These are phyloP conservation scores for Cryphonectria japonica DNA, from an alignment of 2,329 filamentous ascomycete species.

Conservation along the genomic window DNA sequence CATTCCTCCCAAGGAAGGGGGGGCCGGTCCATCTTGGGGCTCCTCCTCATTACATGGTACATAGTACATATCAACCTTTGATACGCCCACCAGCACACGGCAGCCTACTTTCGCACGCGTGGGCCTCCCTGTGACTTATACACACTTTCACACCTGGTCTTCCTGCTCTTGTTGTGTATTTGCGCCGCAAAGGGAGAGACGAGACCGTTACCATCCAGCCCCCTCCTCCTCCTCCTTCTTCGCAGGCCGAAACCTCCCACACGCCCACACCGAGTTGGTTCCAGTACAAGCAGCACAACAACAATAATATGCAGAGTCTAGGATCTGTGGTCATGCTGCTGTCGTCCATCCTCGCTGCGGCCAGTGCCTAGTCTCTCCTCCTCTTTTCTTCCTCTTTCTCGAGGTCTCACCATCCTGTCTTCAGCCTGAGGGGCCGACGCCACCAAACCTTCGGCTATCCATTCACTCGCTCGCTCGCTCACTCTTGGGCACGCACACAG, in stretches of 20 bases:
- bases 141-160: background rate
- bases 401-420: constrained; percentile 25
- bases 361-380: constrained; percentile 20
- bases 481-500: background rate
- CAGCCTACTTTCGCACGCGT: constrained; percentile 5
- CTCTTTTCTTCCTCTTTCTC: background rate
- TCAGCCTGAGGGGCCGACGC: constrained; percentile 20
- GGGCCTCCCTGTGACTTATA: background rate
- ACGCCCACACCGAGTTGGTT: background rate
- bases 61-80: constrained; percentile 23
- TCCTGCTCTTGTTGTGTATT: background rate
- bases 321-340: constrained; percentile 24
- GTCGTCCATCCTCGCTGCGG: constrained; percentile 13
- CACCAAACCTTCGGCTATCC: constrained; percentile 28
- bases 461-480: constrained; percentile 22
- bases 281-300: background rate
- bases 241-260: constrained; percentile 21
- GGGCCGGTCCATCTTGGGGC: background rate
- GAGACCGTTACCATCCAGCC: constrained; percentile 7
- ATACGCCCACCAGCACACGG: constrained; percentile 11
- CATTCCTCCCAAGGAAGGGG: constrained; percentile 24
- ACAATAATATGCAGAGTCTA: constrained; percentile 19
- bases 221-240: constrained; percentile 2
- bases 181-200: constrained; percentile 4
- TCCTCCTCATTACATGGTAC: constrained; percentile 10